Evolutionary conservation across 2,329 filamentous ascomycete genomes (phyloP).

Genomic region (Chaetomiaceae sp.): DNA sequence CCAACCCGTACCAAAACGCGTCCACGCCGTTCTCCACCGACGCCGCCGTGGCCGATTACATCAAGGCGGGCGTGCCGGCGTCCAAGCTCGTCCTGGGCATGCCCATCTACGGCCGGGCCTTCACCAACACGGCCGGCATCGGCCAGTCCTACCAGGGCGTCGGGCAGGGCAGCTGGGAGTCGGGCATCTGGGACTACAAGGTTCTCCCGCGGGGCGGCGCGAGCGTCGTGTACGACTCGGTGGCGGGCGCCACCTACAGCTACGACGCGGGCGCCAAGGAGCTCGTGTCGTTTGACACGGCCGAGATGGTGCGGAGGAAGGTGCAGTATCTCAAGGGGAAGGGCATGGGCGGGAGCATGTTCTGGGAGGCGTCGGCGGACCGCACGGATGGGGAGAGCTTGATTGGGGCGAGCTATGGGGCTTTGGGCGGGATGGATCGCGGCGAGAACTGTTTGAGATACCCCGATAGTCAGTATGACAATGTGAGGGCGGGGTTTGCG

Average conservation of each 20-base stretch:
- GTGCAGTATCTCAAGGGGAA: slow-evolving; percentile 58
- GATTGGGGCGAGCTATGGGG: slow-evolving; percentile 45
- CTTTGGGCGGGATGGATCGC: slow-evolving; percentile 43
- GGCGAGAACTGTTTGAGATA: slow-evolving; percentile 48
- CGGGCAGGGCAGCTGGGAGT: slow-evolving; percentile 67
- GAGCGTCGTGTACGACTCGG: slow-evolving; percentile 52
- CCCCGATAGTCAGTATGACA: slow-evolving; percentile 52
- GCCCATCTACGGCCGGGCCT: slow-evolving; percentile 74
- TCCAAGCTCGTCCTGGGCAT: slow-evolving; percentile 72
- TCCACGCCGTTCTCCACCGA: slow-evolving; percentile 67
- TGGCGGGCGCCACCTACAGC: slow-evolving; percentile 63
- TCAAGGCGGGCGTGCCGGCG: slow-evolving; percentile 55
- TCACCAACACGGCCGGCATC: slow-evolving; percentile 59
- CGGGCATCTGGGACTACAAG: slow-evolving; percentile 78
- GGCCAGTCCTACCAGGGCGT: slow-evolving; percentile 60
- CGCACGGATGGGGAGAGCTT: slow-evolving; percentile 56
- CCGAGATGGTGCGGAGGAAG: slow-evolving; percentile 57
- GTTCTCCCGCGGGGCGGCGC: slow-evolving; percentile 61
- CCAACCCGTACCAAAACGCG: slow-evolving; percentile 22
- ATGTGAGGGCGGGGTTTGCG: slow-evolving; percentile 36
- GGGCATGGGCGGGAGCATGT: slow-evolving; percentile 74
- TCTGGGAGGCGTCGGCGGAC: slow-evolving; percentile 77
- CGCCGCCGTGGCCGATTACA: slow-evolving; percentile 61
- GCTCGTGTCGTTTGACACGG: slow-evolving; percentile 69
- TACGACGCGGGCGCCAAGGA: slow-evolving; percentile 58